Evolutionary conservation across 192 early-diverging fungal species (phyloP).

Genomic region (Obelidium mucronatum): DNA sequence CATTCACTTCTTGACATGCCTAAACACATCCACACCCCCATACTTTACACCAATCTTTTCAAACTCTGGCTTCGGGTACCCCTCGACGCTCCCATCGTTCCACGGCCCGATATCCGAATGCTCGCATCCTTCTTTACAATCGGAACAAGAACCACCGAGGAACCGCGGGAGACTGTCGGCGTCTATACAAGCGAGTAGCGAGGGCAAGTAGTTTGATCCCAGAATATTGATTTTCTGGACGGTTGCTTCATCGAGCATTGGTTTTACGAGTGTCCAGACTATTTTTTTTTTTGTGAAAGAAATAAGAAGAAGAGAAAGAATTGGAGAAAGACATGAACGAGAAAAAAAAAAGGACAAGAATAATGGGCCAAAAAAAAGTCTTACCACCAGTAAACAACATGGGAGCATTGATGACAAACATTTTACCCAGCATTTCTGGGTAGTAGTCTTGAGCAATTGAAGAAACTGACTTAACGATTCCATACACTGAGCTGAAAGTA

Average conservation of each 20-base stretch:
- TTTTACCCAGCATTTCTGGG: slow-evolving; percentile 90
- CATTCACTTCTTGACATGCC: slow-evolving; percentile 33
- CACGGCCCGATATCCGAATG: slow-evolving; percentile 59
- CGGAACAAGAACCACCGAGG: slow-evolving; percentile 53
- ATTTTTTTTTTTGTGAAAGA: background rate
- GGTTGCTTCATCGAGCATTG: slow-evolving; percentile 60
- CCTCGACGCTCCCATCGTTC: slow-evolving; percentile 59
- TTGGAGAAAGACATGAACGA: background rate
- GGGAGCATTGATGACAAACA: slow-evolving; percentile 95
- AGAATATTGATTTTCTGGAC: slow-evolving; percentile 61
- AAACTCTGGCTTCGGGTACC: slow-evolving; percentile 54
- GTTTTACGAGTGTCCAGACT: slow-evolving; percentile 57
- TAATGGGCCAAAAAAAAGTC: background rate
- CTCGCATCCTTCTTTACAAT: slow-evolving; percentile 55
- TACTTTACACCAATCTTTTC: slow-evolving; percentile 40
- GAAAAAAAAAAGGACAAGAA: slow-evolving; percentile 3
- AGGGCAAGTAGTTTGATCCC: slow-evolving; percentile 47
- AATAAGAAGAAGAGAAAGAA: slow-evolving; percentile 46
- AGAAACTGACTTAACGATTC: slow-evolving; percentile 75
- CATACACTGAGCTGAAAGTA: slow-evolving; percentile 73
- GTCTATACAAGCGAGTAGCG: slow-evolving; percentile 57
- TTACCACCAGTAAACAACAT: slow-evolving; percentile 73
- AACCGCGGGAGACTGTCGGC: slow-evolving; percentile 47
- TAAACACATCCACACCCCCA: slow-evolving; percentile 18
- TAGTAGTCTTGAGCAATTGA: slow-evolving; percentile 93